Conservation (phyloP, 441 rosid genomes). For the Populus hybrid region DNA sequence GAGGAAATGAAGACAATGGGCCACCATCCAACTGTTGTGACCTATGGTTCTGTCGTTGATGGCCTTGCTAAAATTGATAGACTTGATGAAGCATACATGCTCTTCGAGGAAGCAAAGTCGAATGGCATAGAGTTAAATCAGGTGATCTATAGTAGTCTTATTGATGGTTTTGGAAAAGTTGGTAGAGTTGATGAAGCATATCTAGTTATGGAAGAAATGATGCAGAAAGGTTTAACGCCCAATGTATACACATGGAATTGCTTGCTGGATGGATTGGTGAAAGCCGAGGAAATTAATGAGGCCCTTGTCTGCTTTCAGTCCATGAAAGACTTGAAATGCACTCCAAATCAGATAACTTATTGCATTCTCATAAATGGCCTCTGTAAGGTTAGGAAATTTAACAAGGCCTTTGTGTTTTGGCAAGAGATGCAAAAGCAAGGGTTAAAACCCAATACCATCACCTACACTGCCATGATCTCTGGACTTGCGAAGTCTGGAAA, state of each 20-base stretch:
- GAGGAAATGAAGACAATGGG: conserved; percentile 91
- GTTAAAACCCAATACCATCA: conserved; percentile 61
- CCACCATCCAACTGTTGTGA: conserved; percentile 74
- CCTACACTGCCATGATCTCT: conserved; percentile 81
- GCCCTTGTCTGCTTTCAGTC: conserved; percentile 83
- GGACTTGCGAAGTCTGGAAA: conserved; percentile 97
- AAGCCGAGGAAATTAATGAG: conserved; percentile 84
- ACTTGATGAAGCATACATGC: conserved; percentile 97
- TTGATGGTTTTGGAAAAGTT: conserved; percentile 94
- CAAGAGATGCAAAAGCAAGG: conserved; percentile 94
- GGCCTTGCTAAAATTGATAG: conserved; percentile 90
- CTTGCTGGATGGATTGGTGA: conserved; percentile 87
- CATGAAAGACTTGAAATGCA: conserved; percentile 72
- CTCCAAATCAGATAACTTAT: conserved; percentile 74
- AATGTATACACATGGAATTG: conserved; percentile 88
- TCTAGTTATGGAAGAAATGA: conserved; percentile 85
- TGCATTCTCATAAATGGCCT: conserved; percentile 87
- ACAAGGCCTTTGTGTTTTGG: conserved; percentile 95
- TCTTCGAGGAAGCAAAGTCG: conserved; percentile 90
- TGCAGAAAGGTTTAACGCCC: conserved; percentile 88
- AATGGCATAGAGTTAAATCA: conserved; percentile 67
- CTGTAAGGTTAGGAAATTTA: conserved; percentile 77
- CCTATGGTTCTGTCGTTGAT: conserved; percentile 86
- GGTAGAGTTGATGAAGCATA: conserved; percentile 96
- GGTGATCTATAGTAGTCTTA: conserved; percentile 79